These are phyloP conservation scores for Phtheirospermum japonicum DNA, from an alignment of 257 asterid genomes.

Conservation along the genomic window DNA sequence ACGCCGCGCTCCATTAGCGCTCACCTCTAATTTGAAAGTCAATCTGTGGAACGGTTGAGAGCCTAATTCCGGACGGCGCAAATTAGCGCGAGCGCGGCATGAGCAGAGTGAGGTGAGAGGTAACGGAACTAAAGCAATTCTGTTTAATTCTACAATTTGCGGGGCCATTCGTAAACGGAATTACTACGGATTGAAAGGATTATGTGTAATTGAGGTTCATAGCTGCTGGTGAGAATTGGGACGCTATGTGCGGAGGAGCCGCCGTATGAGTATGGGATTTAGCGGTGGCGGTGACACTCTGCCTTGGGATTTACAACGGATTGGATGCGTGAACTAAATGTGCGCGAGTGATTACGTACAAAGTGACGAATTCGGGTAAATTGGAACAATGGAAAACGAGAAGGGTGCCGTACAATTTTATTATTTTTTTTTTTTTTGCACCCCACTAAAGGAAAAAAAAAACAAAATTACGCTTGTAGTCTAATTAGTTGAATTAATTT, in stretches of 20 bases:
- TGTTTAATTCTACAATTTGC: conserved; percentile 46
- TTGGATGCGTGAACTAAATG: neutral
- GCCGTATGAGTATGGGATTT: neutral
- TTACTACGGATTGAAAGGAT: neutral
- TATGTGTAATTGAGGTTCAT: conserved; percentile 21
- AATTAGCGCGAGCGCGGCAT: conserved; percentile 35
- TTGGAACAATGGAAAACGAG: too few species aligned
- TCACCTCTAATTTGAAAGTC: conserved; percentile 34
- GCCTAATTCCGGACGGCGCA: conserved; percentile 26
- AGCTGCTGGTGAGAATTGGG: conserved; percentile 18
- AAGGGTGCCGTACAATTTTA: too few species aligned
- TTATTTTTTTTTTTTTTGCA: too few species aligned
- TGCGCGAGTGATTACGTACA: neutral
- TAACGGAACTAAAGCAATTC: conserved; percentile 45
- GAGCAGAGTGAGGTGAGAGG: conserved; percentile 46
- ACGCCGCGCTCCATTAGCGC: conserved; percentile 26
- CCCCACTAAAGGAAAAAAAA: too few species aligned
- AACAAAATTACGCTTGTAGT: too few species aligned
- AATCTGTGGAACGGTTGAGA: conserved; percentile 29
- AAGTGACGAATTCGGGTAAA: too few species aligned
- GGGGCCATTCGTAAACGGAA: conserved; percentile 46
- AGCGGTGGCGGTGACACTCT: conserved; percentile 20
- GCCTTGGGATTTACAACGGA: conserved; percentile 25
- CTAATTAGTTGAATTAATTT: too few species aligned
- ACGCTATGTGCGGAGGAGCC: conserved; percentile 11